These are phyloP conservation scores for Hapsidospora chrysogenum DNA, from an alignment of 495 filamentous ascomycete species.

Conservation along the genomic window DNA sequence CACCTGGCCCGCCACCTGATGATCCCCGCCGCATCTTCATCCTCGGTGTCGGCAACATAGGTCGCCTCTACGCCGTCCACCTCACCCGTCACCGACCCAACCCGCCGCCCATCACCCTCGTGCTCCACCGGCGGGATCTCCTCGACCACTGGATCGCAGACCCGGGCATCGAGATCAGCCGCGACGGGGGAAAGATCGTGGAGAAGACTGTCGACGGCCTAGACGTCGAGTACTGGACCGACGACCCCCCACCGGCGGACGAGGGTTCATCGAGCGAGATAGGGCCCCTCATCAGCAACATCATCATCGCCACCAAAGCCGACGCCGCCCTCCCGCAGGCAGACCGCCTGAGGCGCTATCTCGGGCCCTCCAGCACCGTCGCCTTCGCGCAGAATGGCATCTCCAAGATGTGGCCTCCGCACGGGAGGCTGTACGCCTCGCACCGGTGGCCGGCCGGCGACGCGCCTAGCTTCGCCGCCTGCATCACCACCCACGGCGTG, in stretches of 20 bases:
- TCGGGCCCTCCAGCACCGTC: constrained; percentile 46
- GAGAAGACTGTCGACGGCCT: constrained; percentile 23
- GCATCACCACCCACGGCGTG: constrained; percentile 61
- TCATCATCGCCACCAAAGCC: constrained; percentile 61
- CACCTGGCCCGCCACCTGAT: background rate
- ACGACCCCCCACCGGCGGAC: constrained; percentile 8
- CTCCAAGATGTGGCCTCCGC: constrained; percentile 49
- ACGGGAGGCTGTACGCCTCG: constrained; percentile 18
- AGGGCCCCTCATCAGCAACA: constrained; percentile 38
- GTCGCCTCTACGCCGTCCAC: constrained; percentile 22
- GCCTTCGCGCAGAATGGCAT: constrained; percentile 75
- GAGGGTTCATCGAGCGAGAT: background rate
- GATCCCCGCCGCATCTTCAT: constrained; percentile 17
- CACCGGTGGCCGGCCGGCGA: constrained; percentile 9
- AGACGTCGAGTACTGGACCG: constrained; percentile 34
- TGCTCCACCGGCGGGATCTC: constrained; percentile 23
- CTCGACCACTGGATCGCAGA: constrained; percentile 19
- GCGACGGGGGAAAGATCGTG: constrained; percentile 6
- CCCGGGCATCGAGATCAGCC: constrained; percentile 16
- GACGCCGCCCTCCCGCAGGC: constrained; percentile 42
- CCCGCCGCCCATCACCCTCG: constrained; percentile 24
- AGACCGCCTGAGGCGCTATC: constrained; percentile 38
- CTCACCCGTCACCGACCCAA: constrained; percentile 12
- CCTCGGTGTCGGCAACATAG: constrained; percentile 39
- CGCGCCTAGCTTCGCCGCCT: constrained; percentile 49